Evolutionary conservation across 176 grass and related monocot genomes (phyloP).

Genomic region (Oropetium thomaeum): DNA sequence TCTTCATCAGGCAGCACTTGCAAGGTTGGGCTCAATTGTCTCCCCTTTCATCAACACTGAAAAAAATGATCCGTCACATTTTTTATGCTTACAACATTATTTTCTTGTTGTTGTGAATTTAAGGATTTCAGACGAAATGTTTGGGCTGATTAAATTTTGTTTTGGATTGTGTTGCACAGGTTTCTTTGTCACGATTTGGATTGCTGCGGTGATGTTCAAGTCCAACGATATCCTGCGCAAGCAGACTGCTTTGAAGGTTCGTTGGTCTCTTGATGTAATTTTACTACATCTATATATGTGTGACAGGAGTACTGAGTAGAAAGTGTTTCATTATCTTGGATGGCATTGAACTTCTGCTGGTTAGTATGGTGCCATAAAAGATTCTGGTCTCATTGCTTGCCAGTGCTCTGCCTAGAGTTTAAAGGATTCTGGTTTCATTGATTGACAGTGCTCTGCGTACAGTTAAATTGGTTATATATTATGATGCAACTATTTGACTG

Average conservation of each 20-base stretch:
- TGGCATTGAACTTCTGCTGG: neutral
- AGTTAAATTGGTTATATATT: neutral
- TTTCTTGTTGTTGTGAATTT: neutral
- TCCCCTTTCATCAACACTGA: neutral
- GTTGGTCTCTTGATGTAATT: neutral
- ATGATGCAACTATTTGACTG: neutral
- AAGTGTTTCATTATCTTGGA: neutral
- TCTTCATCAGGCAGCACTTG: slow-evolving; percentile 97
- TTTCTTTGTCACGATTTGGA: slow-evolving; percentile 96
- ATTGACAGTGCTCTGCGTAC: neutral
- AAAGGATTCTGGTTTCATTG: slow-evolving; percentile 8
- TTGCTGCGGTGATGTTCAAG: slow-evolving; percentile 99
- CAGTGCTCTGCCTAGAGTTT: neutral
- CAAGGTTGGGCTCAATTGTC: slow-evolving; percentile 49
- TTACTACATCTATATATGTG: neutral
- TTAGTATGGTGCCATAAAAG: neutral
- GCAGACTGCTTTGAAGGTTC: slow-evolving; percentile 94
- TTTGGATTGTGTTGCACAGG: slow-evolving; percentile 35
- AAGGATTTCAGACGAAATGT: neutral
- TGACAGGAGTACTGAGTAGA: neutral
- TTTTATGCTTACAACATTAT: neutral
- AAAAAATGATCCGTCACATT: neutral
- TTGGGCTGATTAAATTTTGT: slow-evolving; percentile 7
- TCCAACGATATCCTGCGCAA: slow-evolving; percentile 94
- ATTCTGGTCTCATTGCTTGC: slow-evolving; percentile 5